These are phyloP conservation scores for Zopfochytrium polystomum DNA, from an alignment of 371 early-diverging fungal genomes.

Conservation along the genomic window DNA sequence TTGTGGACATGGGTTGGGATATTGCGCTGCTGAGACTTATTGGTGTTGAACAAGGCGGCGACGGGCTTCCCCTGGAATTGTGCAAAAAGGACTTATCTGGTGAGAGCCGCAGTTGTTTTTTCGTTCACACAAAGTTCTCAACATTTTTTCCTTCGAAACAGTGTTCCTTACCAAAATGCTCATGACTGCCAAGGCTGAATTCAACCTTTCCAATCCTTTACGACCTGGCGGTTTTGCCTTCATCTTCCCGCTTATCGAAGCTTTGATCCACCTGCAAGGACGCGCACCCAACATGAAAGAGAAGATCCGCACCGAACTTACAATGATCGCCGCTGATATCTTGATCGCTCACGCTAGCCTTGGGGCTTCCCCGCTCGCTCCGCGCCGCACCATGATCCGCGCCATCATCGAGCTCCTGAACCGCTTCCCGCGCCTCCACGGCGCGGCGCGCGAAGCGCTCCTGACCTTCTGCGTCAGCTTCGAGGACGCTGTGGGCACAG, in stretches of 20 bases:
- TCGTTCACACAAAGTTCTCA: too few species aligned
- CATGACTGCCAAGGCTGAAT: conserved; percentile 68
- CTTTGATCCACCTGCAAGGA: conserved; percentile 62
- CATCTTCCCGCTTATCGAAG: conserved; percentile 74
- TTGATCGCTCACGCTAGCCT: conserved; percentile 61
- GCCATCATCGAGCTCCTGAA: conserved; percentile 59
- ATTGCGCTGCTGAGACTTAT: conserved; percentile 70
- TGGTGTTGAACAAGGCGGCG: conserved; percentile 51
- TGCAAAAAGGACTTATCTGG: conserved; percentile 26
- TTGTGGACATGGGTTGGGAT: conserved; percentile 43
- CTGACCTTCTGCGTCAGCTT: conserved; percentile 67
- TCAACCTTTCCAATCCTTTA: conserved; percentile 59
- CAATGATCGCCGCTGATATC: conserved; percentile 71
- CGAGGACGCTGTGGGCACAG: conserved; percentile 54
- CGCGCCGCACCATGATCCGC: conserved; percentile 66
- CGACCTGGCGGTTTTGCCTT: conserved; percentile 74
- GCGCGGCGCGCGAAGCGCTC: conserved; percentile 62
- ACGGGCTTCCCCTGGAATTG: conserved; percentile 62
- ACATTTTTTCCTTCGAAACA: too few species aligned
- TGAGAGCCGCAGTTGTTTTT: neutral
- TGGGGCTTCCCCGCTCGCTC: conserved; percentile 60
- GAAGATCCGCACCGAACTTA: conserved; percentile 64
- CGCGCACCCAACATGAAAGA: conserved; percentile 56
- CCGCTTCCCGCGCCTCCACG: conserved; percentile 67
- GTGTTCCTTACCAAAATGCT: conserved; percentile 50